A percentile compares a stretch with the other conserved stretches of the same genome.
Conservation (phyloP, 2,329 filamentous ascomycete genomes). For the Hirsutella rhossiliensis region DNA sequence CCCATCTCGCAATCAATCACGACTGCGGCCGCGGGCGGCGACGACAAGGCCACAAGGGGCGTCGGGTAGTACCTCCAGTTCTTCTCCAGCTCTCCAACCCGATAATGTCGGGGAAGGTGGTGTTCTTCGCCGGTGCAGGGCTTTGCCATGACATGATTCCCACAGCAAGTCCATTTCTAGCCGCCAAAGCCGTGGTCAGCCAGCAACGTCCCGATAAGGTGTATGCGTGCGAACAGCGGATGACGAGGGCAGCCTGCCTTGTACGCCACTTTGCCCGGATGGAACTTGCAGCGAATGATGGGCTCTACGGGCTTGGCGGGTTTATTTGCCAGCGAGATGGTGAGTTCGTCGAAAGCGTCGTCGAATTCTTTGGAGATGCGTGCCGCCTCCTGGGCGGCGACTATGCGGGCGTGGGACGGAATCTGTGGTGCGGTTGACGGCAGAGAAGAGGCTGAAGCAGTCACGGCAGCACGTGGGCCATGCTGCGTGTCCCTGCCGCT, state of each 20-base stretch:
- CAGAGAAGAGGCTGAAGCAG: neutral
- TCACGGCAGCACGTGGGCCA: neutral
- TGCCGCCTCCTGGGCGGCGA: neutral
- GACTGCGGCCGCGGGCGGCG: constrained; percentile 16
- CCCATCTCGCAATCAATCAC: constrained; percentile 47
- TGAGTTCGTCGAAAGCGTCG: neutral
- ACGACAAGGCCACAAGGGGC: neutral
- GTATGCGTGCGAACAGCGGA: neutral
- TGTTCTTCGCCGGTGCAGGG: constrained; percentile 14
- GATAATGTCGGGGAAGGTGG: constrained; percentile 12
- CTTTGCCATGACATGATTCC: constrained; percentile 7
- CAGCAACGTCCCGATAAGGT: neutral
- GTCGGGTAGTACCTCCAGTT: constrained; percentile 15
- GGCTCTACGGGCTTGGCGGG: neutral
- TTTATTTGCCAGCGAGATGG: neutral
- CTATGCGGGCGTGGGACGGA: neutral
- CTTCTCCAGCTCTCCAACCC: constrained; percentile 12
- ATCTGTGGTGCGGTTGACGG: neutral
- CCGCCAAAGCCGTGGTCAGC: neutral
- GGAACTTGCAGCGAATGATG: constrained; percentile 13
- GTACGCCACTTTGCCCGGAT: constrained; percentile 15
- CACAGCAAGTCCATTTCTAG: constrained; percentile 20
- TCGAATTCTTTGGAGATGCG: neutral
- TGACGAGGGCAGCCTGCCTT: constrained; percentile 8
- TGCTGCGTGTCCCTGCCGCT: neutral